Base-by-base conservation (phyloP, 176 grass and related monocot genomes). In the Oryza longistaminata region DNA sequence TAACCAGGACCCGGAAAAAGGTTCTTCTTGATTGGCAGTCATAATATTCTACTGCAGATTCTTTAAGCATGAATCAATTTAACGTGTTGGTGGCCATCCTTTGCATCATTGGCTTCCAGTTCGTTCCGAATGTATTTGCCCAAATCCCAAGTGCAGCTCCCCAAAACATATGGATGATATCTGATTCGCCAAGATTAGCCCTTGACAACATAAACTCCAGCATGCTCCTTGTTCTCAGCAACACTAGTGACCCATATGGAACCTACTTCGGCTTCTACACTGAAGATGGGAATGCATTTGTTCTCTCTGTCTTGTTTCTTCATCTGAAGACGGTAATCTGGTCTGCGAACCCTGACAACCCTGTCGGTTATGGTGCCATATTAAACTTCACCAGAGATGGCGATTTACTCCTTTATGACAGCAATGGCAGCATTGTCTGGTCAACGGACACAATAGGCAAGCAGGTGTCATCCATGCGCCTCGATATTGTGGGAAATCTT, bases 281-380 rank as follows among this genome's bases (percentile, higher is more conserved):
- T 27, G 35, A 7, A 27, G 81, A 75, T 15, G 19, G 19, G 0
- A 0, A 50, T 66, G 19, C 19, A 66, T 83, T 75, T 19, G 26
- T 73, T 66, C 81, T 83, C 26, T 46, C 58, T 24, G 6, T 75
- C 27, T 62, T 61, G 1, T 37, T 72, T 17, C 6, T 39, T 39
- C 37, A 39, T 39, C 6, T 53, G 0, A 21, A 67, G 0, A 1
- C 66, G 2, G 73, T 40, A 11, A 71, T 92, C 34, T 92, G 87
- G 87, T 89, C 83, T 4, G 90, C 90, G 24, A 92, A 92, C 83
- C 83, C 83, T 76, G 73, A 72, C 62, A 39, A 53, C 4, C 87
- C 83, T 31, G 76, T 89, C 7, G 35, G 75, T 68, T 31, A 71
- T 1, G 34, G 62, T 13, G 77, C 74, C 73, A 70, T 29, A n/a